phyloP scores from a whole-genome alignment of 164 flowering plant species.

The Piper longum region DNA sequence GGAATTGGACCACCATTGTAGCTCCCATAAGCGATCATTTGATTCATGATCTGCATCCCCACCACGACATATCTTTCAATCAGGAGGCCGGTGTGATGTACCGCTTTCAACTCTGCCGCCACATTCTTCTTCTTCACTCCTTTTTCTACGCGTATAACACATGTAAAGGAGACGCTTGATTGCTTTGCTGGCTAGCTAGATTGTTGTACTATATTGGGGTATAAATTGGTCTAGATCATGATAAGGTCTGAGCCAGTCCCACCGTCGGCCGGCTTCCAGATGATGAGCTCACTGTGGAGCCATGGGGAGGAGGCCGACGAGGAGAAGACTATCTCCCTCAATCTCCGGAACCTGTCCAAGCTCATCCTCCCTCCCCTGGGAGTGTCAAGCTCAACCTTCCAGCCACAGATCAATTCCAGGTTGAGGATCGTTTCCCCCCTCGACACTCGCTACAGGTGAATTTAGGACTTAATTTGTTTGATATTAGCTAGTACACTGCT shows the following conservation, averaged over 20 bases:
- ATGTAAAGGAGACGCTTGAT: not conserved
- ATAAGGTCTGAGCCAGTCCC: not conserved
- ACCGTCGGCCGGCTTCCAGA: not conserved
- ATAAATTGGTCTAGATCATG: too few relatives aligned
- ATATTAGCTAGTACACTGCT: not conserved
- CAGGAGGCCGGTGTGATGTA: too few relatives aligned
- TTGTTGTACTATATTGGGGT: not conserved
- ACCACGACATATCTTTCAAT: not conserved
- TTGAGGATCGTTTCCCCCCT: conserved; percentile 54
- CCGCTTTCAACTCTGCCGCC: not conserved
- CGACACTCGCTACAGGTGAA: conserved; percentile 73
- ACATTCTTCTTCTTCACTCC: not conserved
- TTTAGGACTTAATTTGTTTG: not conserved
- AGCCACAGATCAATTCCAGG: conserved; percentile 19
- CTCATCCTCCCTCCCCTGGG: conserved; percentile 80
- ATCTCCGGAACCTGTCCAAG: conserved; percentile 48
- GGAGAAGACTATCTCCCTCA: conserved; percentile 10
- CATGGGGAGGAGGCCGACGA: not conserved
- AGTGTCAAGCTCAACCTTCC: conserved; percentile 23
- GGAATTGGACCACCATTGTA: not conserved
- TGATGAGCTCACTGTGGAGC: conserved; percentile 1
- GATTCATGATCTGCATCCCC: not conserved
- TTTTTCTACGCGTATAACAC: not conserved
- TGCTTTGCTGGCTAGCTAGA: not conserved
- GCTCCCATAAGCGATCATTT: not conserved